phyloP scores from a whole-genome alignment of 164 flowering plant genomes.

The Aristolochia fimbriata region DNA sequence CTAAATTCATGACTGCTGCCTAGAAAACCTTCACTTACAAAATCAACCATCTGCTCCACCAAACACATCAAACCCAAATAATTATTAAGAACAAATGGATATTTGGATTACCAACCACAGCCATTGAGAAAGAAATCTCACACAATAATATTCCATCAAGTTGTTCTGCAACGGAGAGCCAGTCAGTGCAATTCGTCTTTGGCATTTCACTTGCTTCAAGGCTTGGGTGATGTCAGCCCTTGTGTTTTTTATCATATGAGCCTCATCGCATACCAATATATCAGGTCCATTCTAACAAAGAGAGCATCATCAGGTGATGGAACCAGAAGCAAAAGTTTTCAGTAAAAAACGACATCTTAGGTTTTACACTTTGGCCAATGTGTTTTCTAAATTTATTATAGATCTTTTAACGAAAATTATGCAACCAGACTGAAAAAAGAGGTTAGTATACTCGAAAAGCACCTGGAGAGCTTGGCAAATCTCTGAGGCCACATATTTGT shows the following conservation, averaged over 20 bases:
- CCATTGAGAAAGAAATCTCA: slow-evolving; percentile 28
- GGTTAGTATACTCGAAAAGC: background rate
- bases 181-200: slow-evolving; percentile 92
- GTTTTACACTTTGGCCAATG: no score
- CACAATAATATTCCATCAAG: slow-evolving; percentile 98
- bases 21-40: slow-evolving; percentile 97
- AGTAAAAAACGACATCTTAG: background rate
- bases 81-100: background rate
- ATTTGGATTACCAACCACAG: slow-evolving; percentile 1
- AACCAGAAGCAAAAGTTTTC: background rate
- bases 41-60: slow-evolving; percentile 88
- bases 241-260: slow-evolving; percentile 92
- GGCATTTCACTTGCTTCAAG: slow-evolving; percentile 87
- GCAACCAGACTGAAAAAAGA: no score
- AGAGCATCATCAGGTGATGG: background rate
- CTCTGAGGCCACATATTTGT: slow-evolving; percentile 53
- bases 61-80: background rate
- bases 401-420: no score
- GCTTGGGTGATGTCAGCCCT: slow-evolving; percentile 86
- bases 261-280: slow-evolving; percentile 96
- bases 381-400: no score
- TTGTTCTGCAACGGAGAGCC: slow-evolving; percentile 99
- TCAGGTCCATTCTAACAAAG: slow-evolving; percentile 83
- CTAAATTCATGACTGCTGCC: slow-evolving; percentile 96
- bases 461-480: slow-evolving; percentile 70